Conservation (phyloP, 306 rosid genomes). For the Citrullus mucosospermus region DNA sequence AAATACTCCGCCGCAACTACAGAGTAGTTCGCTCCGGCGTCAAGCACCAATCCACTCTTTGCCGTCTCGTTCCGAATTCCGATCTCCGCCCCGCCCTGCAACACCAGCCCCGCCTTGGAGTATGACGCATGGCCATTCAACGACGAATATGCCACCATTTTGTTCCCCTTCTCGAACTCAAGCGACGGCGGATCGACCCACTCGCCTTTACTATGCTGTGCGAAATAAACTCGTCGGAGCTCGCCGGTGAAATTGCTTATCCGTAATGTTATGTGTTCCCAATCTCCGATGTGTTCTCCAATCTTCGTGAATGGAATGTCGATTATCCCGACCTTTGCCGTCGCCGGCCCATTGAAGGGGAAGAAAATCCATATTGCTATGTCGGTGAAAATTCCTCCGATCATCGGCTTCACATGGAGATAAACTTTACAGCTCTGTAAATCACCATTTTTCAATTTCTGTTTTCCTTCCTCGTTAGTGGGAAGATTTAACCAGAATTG, state of each 20-base stretch:
- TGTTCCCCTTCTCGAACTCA: constrained; percentile 36
- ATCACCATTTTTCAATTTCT: constrained; percentile 42
- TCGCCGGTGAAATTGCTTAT: constrained; percentile 62
- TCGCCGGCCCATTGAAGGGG: constrained; percentile 66
- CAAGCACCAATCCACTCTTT: constrained; percentile 32
- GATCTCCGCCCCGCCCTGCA: constrained; percentile 41
- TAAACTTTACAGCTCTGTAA: constrained; percentile 27
- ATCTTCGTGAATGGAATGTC: constrained; percentile 36
- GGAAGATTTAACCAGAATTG: constrained; percentile 63
- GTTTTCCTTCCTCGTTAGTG: constrained; percentile 18
- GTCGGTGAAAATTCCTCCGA: constrained; percentile 64
- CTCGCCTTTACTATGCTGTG: constrained; percentile 53
- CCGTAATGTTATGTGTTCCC: constrained; percentile 75
- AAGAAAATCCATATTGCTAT: constrained; percentile 60
- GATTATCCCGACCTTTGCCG: constrained; percentile 30
- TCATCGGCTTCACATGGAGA: constrained; percentile 53
- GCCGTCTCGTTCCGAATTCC: constrained; percentile 57
- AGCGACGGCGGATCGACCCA: constrained; percentile 54
- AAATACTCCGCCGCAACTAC: constrained; percentile 41
- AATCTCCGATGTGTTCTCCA: constrained; percentile 67
- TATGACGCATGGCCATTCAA: constrained; percentile 55
- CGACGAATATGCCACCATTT: constrained; percentile 39
- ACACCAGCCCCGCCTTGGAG: constrained; percentile 45
- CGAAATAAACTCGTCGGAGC: constrained; percentile 35
- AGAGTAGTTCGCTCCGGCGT: constrained; percentile 22